Base-by-base conservation (phyloP, 2,329 filamentous ascomycete species). In the Fusarium sp. region DNA sequence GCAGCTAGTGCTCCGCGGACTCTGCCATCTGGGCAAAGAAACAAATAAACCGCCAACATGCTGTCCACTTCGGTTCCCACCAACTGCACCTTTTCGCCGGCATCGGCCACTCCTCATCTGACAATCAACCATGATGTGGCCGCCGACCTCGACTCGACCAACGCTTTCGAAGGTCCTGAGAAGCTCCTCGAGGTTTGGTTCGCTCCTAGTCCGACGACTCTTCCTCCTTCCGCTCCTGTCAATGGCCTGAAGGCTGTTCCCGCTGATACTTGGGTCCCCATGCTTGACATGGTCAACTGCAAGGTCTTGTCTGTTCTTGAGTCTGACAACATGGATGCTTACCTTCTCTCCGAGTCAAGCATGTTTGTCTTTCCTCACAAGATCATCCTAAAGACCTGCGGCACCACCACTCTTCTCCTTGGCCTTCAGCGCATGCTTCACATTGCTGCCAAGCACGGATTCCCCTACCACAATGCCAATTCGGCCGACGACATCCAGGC, bases 321-420 rank as follows among this genome's bases (percentile, higher is more conserved):
- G 77, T 97, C 95, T 23, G 94, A 97, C 68, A 90, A 95, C 77
- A 92, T 98, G 73, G 96, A 99, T 77, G 95, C 96, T 70, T 99
- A 99, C 78, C 88, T 99, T 8, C 86, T 99, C 56, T 99, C 96
- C 67, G 96, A 99, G 82, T 98, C 96, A 40, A 98, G 96, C 91
- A 97, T 99, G 94, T 99, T 99, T 78, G 93, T 99, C 73, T 99
- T 97, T 80, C 94, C 94, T n/a, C 96, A 99, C 87, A 99, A 99
- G 85, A 87, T 99, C 68, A 97, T 99, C 64, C 85, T 99, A 71
- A 99, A 99, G 88, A 99, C 96, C 9, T 99, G 96, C 76, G 96
- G 96, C 63, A 99, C 96, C 23, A 99, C 96, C 15, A 99, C 96
- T 4, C 84, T 99, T 53, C 87, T 99, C 8, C 90, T 92, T 47